Base-by-base conservation (phyloP, 768 basidiomycete species). In the Russula lepida region DNA sequence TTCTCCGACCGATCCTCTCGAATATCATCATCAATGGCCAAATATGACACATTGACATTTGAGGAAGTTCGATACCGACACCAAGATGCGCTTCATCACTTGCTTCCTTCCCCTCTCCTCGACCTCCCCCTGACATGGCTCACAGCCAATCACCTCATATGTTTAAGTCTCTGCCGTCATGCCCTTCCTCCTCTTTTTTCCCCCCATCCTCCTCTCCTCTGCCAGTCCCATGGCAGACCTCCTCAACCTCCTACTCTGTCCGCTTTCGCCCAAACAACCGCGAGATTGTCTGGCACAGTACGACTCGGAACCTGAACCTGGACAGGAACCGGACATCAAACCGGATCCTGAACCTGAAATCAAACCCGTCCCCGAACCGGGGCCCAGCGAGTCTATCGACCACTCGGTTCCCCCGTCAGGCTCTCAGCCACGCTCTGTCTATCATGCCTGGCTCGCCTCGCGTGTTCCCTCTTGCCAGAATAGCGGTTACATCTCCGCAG, bases 401-500 rank as follows among this genome's bases (percentile, higher is more conserved):
- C 25, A 19, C 19, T 7, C 46, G 0, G 17, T 54, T 17, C 11
- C 55, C 15, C 3, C 41, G 3, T 5, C 55, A 33, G 32, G 19
- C n/a, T 27, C 32, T 19, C 44, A 44, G 6, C 35, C 35, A 30
- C 48, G 43, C 33, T 62, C 67, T 1, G 57, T 72, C 60, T 70
- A 69, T 44, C 53, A 65, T 27, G 64, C 59, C 21, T 72, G 71
- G 71, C 65, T 71, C 13, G 67, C 71, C 21, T 72, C 71, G 33
- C 62, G 71, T 23, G 48, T 60, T 46, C 50, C 65, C 21, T 53
- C 67, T 15, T 19, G 23, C 27, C 44, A 56, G 21, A 65, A 54
- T 43, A 27, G 49, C 19, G 57, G 60, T 23, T 57, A 73, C 33
- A 69, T 65, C 62, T 72, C 70, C 77, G 83, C 90, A 35, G 90